Conservation (phyloP, 768 basidiomycete species). For the Leucosporidium creatinivorum region DNA sequence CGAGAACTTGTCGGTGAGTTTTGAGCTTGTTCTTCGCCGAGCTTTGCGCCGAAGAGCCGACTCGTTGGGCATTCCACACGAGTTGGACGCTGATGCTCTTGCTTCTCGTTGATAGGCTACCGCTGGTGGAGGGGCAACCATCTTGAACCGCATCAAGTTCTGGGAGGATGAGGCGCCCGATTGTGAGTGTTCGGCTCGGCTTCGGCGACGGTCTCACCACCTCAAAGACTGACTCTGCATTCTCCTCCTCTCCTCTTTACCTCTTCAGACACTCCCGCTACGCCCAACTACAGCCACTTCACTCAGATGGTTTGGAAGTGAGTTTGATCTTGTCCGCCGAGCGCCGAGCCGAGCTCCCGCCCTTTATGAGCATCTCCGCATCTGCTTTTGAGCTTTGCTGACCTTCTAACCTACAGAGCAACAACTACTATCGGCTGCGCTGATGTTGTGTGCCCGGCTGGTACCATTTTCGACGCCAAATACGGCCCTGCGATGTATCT, state of each 20-base stretch:
- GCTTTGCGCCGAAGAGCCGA: slow-evolving; percentile 41
- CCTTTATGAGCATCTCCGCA: too few relatives aligned
- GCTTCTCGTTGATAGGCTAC: neutral
- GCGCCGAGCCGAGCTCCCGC: too few relatives aligned
- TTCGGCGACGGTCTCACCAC: too few relatives aligned
- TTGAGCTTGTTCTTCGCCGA: slow-evolving; percentile 42
- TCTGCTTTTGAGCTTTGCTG: too few relatives aligned
- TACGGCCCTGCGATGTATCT: slow-evolving; percentile 16
- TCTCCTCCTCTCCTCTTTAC: too few relatives aligned
- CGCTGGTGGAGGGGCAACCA: slow-evolving; percentile 30
- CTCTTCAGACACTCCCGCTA: neutral
- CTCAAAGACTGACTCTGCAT: too few relatives aligned
- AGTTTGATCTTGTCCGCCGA: too few relatives aligned
- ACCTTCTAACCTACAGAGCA: too few relatives aligned
- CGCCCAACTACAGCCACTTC: slow-evolving; percentile 21
- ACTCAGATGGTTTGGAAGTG: slow-evolving; percentile 26
- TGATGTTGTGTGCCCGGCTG: neutral
- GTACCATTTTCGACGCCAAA: slow-evolving; percentile 16
- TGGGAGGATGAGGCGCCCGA: slow-evolving; percentile 65
- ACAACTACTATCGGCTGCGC: slow-evolving; percentile 24
- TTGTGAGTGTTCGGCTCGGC: slow-evolving; percentile 37
- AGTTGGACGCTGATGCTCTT: neutral
- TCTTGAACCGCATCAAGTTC: slow-evolving; percentile 49
- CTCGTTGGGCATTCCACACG: too few relatives aligned
- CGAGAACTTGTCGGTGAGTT: slow-evolving; percentile 69